phyloP scores from a whole-genome alignment of 192 early-diverging fungal genomes.

The Coemansia sp. region DNA sequence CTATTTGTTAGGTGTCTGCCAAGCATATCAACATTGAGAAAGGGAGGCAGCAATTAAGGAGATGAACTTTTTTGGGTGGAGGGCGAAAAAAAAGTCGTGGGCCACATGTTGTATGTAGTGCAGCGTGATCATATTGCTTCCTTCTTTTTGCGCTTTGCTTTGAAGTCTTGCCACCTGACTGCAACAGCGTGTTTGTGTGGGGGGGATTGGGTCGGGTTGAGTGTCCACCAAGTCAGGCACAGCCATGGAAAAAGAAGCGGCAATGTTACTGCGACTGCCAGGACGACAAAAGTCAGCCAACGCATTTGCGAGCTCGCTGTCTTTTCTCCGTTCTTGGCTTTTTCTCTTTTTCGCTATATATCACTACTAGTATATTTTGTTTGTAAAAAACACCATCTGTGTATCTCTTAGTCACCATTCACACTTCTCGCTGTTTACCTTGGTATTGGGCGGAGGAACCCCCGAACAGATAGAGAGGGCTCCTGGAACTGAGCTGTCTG shows the following conservation, averaged over 20 bases:
- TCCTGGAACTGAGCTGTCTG: neutral
- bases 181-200: neutral
- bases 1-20: neutral
- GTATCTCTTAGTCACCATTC: neutral
- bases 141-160: neutral
- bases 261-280: neutral
- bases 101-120: neutral
- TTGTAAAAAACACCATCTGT: neutral
- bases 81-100: neutral
- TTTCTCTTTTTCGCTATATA: neutral
- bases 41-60: neutral
- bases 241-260: neutral
- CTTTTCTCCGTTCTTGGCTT: neutral
- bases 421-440: neutral
- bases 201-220: neutral
- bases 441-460: too few relatives aligned
- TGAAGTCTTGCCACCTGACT: too few relatives aligned
- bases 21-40: neutral
- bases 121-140: neutral
- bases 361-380: neutral
- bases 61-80: neutral
- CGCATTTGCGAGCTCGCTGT: neutral
- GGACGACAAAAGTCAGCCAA: neutral
- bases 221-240: too few relatives aligned
- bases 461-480: too few relatives aligned